Conservation (phyloP, 805 yeast species). For the Lachancea nothofagi region DNA sequence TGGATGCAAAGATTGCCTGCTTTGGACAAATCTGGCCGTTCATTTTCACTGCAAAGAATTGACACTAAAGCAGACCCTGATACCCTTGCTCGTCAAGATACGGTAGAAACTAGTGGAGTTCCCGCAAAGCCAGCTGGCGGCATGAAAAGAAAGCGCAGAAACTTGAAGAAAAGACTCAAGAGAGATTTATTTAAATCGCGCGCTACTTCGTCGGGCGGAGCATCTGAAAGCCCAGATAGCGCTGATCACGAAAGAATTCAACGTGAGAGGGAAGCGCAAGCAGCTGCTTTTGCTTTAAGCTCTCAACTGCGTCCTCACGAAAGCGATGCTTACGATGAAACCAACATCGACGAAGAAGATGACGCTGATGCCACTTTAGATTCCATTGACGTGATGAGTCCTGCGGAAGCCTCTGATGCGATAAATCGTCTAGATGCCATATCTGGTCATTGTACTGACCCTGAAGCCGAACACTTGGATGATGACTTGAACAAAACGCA, state of each 20-base stretch:
- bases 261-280: conserved; percentile 40
- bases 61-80: conserved; percentile 54
- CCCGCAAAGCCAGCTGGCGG: conserved; percentile 74
- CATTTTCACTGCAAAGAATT: conserved; percentile 75
- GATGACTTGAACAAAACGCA: conserved; percentile 3
- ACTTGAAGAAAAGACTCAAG: conserved; percentile 25
- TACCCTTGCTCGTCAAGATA: conserved; percentile 31
- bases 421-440: conserved; percentile 7
- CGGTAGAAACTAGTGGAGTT: conserved; percentile 57
- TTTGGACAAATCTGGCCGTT: conserved; percentile 58
- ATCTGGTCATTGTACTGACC: conserved; percentile 1
- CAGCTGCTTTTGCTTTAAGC: conserved; percentile 38
- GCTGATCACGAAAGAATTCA: conserved; percentile 35
- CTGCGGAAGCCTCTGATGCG: conserved; percentile 8
- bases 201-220: conserved; percentile 7
- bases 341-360: conserved; percentile 8
- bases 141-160: conserved; percentile 47
- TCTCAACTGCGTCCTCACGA: conserved; percentile 6
- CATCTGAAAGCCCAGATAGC: conserved; percentile 18
- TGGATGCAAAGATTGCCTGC: conserved; percentile 87
- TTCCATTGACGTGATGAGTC: conserved; percentile 6
- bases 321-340: conserved; percentile 5
- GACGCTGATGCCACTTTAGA: conserved; percentile 2
- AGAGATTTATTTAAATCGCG: conserved; percentile 23
- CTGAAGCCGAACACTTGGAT: conserved; percentile 3